These are phyloP conservation scores for Schwanniomyces sp. DNA, from an alignment of 805 yeast species.

Conservation along the genomic window DNA sequence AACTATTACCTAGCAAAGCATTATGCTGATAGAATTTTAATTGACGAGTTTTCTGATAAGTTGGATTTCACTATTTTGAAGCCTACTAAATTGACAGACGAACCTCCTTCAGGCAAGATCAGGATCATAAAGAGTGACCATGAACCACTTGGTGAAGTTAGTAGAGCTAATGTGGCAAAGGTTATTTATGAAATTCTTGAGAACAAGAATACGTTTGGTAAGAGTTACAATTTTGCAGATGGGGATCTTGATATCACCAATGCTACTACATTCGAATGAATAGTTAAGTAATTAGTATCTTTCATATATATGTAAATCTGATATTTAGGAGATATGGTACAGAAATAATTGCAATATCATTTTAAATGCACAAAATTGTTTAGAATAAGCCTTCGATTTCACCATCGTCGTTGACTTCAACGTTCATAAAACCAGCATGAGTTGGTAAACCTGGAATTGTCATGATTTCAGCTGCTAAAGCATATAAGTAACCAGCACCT, in stretches of 20 bases:
- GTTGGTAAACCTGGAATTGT: constrained; percentile 98
- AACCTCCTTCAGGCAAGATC: constrained; percentile 44
- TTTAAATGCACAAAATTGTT: constrained; percentile 1
- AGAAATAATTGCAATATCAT: constrained; percentile 1
- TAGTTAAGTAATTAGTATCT: neutral
- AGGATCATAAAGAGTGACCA: constrained; percentile 23
- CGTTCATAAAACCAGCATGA: constrained; percentile 95
- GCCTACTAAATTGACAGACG: constrained; percentile 49
- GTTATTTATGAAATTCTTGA: constrained; percentile 39
- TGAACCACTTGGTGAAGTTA: constrained; percentile 24
- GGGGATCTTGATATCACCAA: constrained; percentile 5
- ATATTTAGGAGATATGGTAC: constrained; percentile 1
- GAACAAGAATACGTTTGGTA: constrained; percentile 36
- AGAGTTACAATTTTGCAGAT: constrained; percentile 32
- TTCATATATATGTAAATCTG: neutral
- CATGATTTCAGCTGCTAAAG: constrained; percentile 94
- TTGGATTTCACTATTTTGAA: constrained; percentile 58
- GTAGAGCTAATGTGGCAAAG: constrained; percentile 58
- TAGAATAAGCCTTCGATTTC: constrained; percentile 91
- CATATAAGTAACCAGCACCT: constrained; percentile 96
- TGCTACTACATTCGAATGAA: constrained; percentile 4
- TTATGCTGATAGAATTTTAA: constrained; percentile 52
- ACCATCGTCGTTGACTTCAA: constrained; percentile 87
- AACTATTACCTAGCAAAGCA: constrained; percentile 61
- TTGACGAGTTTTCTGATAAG: constrained; percentile 32